phyloP scores from a whole-genome alignment of 306 rosid genomes.

The Dryas octopetala region DNA sequence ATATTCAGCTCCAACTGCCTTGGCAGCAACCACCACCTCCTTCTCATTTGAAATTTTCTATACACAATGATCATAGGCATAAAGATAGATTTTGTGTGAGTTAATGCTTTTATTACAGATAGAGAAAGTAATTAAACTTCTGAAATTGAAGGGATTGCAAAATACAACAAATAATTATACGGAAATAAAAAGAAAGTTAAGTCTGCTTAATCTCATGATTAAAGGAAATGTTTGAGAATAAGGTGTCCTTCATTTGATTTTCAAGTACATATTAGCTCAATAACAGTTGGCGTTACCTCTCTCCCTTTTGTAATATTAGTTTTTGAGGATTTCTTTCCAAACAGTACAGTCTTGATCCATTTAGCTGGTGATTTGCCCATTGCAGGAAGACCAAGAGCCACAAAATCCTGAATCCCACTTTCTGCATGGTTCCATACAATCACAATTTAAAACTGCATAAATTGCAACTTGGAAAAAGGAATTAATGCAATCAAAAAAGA shows the following conservation, averaged over 20 bases:
- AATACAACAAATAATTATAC: not conserved
- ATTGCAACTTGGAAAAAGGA: not conserved
- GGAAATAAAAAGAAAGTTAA: not conserved
- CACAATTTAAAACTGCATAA: slow-evolving; percentile 2
- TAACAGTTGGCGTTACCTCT: slow-evolving; percentile 21
- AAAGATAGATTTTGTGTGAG: not conserved
- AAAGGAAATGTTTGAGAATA: not conserved
- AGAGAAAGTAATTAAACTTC: not conserved
- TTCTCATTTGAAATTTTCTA: slow-evolving; percentile 63
- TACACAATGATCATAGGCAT: slow-evolving; percentile 24
- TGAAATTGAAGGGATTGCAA: not conserved
- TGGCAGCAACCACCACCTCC: slow-evolving; percentile 59
- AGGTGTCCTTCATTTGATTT: not conserved
- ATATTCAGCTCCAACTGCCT: slow-evolving; percentile 52
- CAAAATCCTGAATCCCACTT: slow-evolving; percentile 18
- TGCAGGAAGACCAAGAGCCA: slow-evolving; percentile 36
- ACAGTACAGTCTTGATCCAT: slow-evolving; percentile 78
- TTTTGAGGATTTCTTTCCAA: slow-evolving; percentile 79
- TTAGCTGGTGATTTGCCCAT: slow-evolving; percentile 92
- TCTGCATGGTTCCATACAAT: slow-evolving; percentile 15
- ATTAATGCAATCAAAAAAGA: not conserved
- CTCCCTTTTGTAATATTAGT: slow-evolving; percentile 54
- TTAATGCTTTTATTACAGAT: not conserved
- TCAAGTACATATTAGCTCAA: not conserved
- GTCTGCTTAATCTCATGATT: not conserved